Evolutionary conservation across 73 alveolate species (phyloP).

Genomic region (Paramecium octaurelia): DNA sequence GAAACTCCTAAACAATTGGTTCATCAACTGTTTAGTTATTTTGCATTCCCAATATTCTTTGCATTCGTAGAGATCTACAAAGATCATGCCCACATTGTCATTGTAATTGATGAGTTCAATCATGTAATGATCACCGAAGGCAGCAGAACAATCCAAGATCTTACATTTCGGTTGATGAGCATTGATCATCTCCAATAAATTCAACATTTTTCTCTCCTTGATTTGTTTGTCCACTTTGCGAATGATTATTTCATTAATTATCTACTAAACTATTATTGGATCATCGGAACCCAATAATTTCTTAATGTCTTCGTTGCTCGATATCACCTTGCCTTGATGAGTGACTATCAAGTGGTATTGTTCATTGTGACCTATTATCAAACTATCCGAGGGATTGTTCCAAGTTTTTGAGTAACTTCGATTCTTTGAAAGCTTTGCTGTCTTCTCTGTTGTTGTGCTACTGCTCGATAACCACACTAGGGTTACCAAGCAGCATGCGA

Average conservation of each 20-base stretch:
- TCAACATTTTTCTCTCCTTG: background rate
- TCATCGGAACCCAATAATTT: background rate
- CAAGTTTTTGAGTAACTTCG: background rate
- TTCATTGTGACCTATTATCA: background rate
- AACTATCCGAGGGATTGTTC: background rate
- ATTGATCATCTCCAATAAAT: background rate
- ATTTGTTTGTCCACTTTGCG: background rate
- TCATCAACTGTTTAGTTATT: background rate
- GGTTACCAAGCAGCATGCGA: background rate
- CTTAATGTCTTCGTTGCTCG: background rate
- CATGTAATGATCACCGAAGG: constrained; percentile 16
- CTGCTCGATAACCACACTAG: background rate
- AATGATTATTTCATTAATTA: background rate
- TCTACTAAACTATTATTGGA: background rate
- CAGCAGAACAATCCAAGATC: background rate
- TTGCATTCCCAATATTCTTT: background rate
- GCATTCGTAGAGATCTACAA: background rate
- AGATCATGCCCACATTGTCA: background rate
- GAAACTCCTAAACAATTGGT: constrained; percentile 15
- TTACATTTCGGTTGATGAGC: background rate
- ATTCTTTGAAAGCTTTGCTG: background rate
- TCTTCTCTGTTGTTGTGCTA: background rate
- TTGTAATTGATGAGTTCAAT: background rate
- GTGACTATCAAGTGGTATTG: background rate
- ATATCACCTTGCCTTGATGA: background rate